These are phyloP conservation scores for Pyrrhoderma lamaoense DNA, from an alignment of 1,284 basidiomycete species.

Conservation along the genomic window DNA sequence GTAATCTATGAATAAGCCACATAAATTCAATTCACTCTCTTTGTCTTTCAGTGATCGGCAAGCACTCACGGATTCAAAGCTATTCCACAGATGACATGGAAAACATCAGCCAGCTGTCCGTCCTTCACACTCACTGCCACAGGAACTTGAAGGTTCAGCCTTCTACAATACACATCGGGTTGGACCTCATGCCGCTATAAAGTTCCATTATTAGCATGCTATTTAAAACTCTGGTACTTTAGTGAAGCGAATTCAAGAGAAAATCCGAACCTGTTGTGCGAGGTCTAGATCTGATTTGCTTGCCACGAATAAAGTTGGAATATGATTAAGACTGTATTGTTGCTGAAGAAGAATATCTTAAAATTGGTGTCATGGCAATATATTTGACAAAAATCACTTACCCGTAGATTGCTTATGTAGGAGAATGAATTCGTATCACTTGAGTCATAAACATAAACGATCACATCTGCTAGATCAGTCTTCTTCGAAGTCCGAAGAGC, in stretches of 20 bases:
- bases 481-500: slow-evolving; percentile 85
- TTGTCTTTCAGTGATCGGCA: slow-evolving; percentile 16
- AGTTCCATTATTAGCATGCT: not conserved
- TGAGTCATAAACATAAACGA: slow-evolving; percentile 95
- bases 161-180: slow-evolving; percentile 92
- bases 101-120: slow-evolving; percentile 84
- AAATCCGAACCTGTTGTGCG: slow-evolving; percentile 90
- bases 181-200: slow-evolving; percentile 91
- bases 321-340: slow-evolving; percentile 92
- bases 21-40: slow-evolving; percentile 20
- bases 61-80: slow-evolving; percentile 76
- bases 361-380: slow-evolving; percentile 8
- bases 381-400: slow-evolving; percentile 32
- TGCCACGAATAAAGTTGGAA: slow-evolving; percentile 95
- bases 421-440: slow-evolving; percentile 99
- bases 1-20: slow-evolving; percentile 47
- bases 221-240: too few relatives aligned
- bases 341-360: slow-evolving; percentile 51
- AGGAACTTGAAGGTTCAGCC: slow-evolving; percentile 79
- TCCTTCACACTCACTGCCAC: slow-evolving; percentile 86
- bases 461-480: slow-evolving; percentile 87
- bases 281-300: slow-evolving; percentile 98
- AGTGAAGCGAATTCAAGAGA: too few relatives aligned
- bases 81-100: slow-evolving; percentile 76
- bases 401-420: slow-evolving; percentile 93